These are phyloP conservation scores for Leccinum variabile DNA, from an alignment of 1,284 basidiomycete species.

Conservation along the genomic window DNA sequence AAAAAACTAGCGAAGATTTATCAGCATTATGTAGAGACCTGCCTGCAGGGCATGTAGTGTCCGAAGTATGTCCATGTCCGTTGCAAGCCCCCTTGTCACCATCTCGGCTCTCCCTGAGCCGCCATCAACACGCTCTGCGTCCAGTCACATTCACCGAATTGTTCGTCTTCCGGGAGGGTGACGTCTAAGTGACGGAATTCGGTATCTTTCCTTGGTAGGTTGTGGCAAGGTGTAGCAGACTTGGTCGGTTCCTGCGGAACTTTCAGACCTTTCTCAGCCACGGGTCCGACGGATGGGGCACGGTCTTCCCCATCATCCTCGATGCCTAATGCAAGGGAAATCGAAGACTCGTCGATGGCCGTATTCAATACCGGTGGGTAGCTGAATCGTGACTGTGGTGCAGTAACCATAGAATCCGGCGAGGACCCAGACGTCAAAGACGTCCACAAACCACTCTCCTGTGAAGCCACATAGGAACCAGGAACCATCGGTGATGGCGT, in stretches of 20 bases:
- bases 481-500: slow-evolving; percentile 17
- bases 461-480: slow-evolving; percentile 4
- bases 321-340: slow-evolving; percentile 37
- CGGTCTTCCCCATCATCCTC: slow-evolving; percentile 24
- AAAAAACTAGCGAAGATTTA: slow-evolving; percentile 12
- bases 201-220: slow-evolving; percentile 10
- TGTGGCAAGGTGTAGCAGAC: slow-evolving; percentile 1
- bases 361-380: slow-evolving; percentile 37
- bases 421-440: slow-evolving; percentile 34
- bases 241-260: slow-evolving; percentile 11
- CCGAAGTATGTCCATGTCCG: slow-evolving; percentile 15
- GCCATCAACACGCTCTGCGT: slow-evolving; percentile 37
- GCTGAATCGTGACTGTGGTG: slow-evolving; percentile 38
- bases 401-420: slow-evolving; percentile 36
- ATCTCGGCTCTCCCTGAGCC: slow-evolving; percentile 30
- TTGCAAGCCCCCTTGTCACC: slow-evolving; percentile 23
- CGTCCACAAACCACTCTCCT: slow-evolving; percentile 17
- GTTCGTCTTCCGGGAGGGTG: slow-evolving; percentile 27
- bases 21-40: slow-evolving; percentile 26
- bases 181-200: slow-evolving; percentile 29
- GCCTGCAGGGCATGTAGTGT: slow-evolving; percentile 33
- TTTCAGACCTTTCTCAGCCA: slow-evolving; percentile 6
- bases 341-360: slow-evolving; percentile 37
- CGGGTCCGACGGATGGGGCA: slow-evolving; percentile 11
- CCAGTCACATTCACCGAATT: slow-evolving; percentile 31